phyloP scores from a whole-genome alignment of 1,284 basidiomycete genomes.

The Dichomitus squalens region DNA sequence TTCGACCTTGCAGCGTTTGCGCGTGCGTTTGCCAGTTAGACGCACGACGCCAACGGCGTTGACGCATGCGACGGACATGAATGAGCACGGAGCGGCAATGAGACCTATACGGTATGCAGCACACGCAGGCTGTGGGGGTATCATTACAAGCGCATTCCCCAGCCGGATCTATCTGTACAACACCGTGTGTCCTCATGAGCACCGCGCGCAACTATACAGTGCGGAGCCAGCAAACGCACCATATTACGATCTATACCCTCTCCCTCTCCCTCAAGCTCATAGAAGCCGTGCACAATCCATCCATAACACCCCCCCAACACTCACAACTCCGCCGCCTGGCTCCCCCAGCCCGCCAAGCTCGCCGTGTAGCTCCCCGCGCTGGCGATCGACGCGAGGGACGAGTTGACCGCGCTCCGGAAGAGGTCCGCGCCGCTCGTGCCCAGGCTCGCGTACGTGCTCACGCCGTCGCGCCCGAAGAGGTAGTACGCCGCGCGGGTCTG shows the following conservation, averaged over 20 bases:
- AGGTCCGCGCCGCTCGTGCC: conserved; percentile 6
- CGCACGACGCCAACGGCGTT: no score
- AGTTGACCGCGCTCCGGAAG: conserved; percentile 18
- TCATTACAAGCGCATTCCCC: conserved; percentile 1
- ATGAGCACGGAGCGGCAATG: no score
- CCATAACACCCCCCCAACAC: not conserved
- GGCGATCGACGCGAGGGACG: conserved; percentile 15
- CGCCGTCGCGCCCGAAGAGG: conserved; percentile 34
- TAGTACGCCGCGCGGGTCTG: conserved; percentile 40
- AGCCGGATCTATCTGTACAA: conserved; percentile 7
- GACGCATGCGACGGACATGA: no score
- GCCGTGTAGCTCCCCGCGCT: conserved; percentile 12
- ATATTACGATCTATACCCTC: not conserved
- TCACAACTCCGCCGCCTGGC: conserved; percentile 8
- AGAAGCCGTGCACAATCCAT: not conserved
- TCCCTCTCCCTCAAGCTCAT: not conserved
- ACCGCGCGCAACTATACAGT: not conserved
- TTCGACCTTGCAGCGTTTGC: no score
- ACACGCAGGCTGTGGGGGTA: not conserved
- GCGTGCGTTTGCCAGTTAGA: no score
- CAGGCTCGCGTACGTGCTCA: not conserved
- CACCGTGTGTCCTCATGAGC: not conserved
- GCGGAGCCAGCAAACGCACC: not conserved
- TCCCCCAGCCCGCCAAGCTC: not conserved
- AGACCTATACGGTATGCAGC: not conserved